Conservation (phyloP, 208 protist species). For the Leishmania tarentolae region DNA sequence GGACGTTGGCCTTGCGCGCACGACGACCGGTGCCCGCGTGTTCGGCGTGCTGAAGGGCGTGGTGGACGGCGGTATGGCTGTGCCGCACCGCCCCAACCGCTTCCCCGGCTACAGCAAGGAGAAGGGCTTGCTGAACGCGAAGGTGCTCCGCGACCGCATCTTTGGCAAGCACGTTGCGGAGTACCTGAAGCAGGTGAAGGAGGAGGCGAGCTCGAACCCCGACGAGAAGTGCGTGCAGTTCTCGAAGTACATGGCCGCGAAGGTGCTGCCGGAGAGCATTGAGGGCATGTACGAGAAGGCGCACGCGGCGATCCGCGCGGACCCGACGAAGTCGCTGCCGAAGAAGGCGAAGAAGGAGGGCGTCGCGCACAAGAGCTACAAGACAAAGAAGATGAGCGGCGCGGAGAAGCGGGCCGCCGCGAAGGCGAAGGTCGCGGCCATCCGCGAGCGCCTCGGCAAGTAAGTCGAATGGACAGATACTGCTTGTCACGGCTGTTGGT, state of each 20-base stretch:
- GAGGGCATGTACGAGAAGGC: constrained; percentile 95
- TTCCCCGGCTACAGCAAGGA: constrained; percentile 96
- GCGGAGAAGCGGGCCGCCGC: constrained; percentile 46
- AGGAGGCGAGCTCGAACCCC: constrained; percentile 90
- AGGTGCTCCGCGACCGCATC: constrained; percentile 95
- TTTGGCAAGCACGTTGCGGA: constrained; percentile 98
- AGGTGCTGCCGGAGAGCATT: constrained; percentile 92
- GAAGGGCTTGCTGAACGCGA: constrained; percentile 88
- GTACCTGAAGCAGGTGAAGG: constrained; percentile 97
- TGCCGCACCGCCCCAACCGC: constrained; percentile 97
- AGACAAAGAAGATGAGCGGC: constrained; percentile 52
- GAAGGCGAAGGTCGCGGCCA: constrained; percentile 48
- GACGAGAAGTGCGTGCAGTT: constrained; percentile 96
- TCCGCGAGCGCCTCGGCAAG: constrained; percentile 61
- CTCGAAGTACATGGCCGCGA: constrained; percentile 93
- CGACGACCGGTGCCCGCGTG: constrained; percentile 96
- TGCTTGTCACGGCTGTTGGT: background rate
- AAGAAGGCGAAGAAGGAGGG: constrained; percentile 67
- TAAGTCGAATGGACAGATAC: constrained; percentile 8
- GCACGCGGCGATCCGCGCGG: constrained; percentile 94
- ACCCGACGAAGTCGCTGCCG: constrained; percentile 83
- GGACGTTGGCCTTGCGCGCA: constrained; percentile 97
- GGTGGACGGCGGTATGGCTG: constrained; percentile 97
- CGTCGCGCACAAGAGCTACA: constrained; percentile 48
- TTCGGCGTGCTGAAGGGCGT: constrained; percentile 96